Percentiles rank a stretch among this genome's conserved stretches.
phyloP scores from a whole-genome alignment of 768 basidiomycete species.

The Stropharia rugosoannulata region DNA sequence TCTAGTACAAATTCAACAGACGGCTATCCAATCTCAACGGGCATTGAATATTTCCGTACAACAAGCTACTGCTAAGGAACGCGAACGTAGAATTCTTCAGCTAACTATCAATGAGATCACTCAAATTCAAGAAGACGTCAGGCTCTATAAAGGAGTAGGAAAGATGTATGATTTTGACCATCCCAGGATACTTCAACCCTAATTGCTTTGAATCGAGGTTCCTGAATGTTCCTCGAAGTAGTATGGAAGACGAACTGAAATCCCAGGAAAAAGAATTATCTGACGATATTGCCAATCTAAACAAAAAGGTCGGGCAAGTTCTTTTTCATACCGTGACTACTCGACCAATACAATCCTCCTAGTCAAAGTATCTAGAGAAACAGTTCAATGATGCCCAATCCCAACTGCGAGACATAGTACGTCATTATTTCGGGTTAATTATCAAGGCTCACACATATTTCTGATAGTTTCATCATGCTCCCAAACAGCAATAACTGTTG shows the following conservation, averaged over 20 bases:
- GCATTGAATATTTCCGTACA: constrained; percentile 72
- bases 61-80: constrained; percentile 78
- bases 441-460: neutral
- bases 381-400: constrained; percentile 89
- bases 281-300: constrained; percentile 79
- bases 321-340: neutral
- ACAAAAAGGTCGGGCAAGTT: constrained; percentile 69
- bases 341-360: neutral
- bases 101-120: constrained; percentile 85
- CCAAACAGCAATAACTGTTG: constrained; percentile 31
- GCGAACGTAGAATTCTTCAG: constrained; percentile 87
- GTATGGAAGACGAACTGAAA: constrained; percentile 78
- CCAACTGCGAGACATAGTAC: constrained; percentile 83
- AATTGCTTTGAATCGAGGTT: constrained; percentile 56
- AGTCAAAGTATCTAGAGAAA: constrained; percentile 93
- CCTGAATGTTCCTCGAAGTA: constrained; percentile 76
- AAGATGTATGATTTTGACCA: constrained; percentile 73
- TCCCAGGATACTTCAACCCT: neutral
- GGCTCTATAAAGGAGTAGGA: constrained; percentile 92
- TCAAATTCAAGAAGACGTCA: constrained; percentile 67
- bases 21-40: constrained; percentile 82
- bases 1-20: constrained; percentile 89
- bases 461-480: constrained; percentile 56
- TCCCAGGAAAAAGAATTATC: constrained; percentile 77
- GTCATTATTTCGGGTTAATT: constrained; percentile 21